Conservation (phyloP, 192 early-diverging fungal genomes). For the Geosiphon pyriformis region DNA sequence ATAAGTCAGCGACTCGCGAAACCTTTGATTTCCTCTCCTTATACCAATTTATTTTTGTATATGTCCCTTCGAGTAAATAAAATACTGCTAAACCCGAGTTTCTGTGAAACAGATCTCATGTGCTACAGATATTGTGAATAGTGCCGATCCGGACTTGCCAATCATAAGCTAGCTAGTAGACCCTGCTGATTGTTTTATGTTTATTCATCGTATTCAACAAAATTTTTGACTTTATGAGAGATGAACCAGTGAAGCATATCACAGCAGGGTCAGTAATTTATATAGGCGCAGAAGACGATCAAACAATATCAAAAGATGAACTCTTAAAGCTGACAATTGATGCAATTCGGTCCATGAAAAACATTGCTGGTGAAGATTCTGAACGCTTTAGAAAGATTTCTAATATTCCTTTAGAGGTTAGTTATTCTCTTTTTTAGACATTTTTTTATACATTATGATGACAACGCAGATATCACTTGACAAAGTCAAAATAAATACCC, state of each 20-base stretch:
- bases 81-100: too few species aligned
- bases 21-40: too few species aligned
- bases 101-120: too few species aligned
- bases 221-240: neutral
- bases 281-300: conserved; percentile 17
- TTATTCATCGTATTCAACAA: conserved; percentile 2
- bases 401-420: conserved; percentile 23
- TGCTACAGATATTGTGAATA: too few species aligned
- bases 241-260: conserved; percentile 11
- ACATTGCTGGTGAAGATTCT: neutral
- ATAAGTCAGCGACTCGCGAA: too few species aligned
- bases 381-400: conserved; percentile 9
- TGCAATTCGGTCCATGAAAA: conserved; percentile 15
- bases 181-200: too few species aligned
- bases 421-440: conserved; percentile 1
- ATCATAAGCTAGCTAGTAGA: too few species aligned
- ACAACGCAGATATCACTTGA: conserved; percentile 15
- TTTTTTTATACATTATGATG: conserved; percentile 15
- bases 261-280: conserved; percentile 16
- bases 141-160: too few species aligned
- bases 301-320: conserved; percentile 6
- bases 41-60: too few species aligned
- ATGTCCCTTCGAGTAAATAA: too few species aligned
- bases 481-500: conserved; percentile 16
- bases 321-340: conserved; percentile 6